A percentile compares a stretch with the other conserved stretches of the same genome.
Evolutionary conservation across 345 rosid species (phyloP).

Genomic region (Melaleuca alternifolia): DNA sequence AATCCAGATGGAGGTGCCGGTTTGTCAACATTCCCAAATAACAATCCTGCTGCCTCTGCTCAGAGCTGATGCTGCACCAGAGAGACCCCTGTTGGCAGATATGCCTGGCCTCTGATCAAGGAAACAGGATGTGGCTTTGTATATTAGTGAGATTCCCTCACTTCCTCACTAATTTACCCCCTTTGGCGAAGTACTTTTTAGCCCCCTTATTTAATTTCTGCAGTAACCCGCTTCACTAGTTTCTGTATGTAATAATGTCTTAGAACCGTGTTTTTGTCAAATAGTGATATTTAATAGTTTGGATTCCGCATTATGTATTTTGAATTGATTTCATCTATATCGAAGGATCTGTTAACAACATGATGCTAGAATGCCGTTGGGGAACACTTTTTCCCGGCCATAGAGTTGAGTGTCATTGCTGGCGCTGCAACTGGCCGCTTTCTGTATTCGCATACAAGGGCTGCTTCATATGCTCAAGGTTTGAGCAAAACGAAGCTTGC

Average conservation of each 20-base stretch:
- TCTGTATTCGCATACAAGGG: not conserved
- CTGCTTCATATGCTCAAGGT: not conserved
- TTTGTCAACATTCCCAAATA: constrained; percentile 30
- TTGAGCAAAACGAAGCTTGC: not conserved
- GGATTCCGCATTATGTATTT: not conserved
- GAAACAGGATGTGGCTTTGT: not conserved
- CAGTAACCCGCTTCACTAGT: not conserved
- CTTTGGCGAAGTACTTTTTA: not conserved
- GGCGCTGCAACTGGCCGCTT: not conserved
- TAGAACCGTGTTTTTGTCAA: not conserved
- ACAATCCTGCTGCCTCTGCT: constrained; percentile 72
- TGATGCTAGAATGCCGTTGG: not conserved
- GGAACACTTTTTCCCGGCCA: not conserved
- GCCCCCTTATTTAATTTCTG: not conserved
- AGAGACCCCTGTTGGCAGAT: not conserved
- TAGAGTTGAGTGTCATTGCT: not conserved
- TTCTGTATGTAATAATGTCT: not conserved
- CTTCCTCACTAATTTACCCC: not conserved
- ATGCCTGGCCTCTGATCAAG: not conserved
- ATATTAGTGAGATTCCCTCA: not conserved
- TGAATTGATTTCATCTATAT: not conserved
- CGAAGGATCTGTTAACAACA: not conserved
- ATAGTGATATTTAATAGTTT: not conserved
- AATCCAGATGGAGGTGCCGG: constrained; percentile 39
- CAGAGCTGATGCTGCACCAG: constrained; percentile 34